Percentiles rank a stretch among this genome's conserved stretches.
These are phyloP conservation scores for Candida glaebosa DNA, from an alignment of 805 yeast species.

Conservation along the genomic window DNA sequence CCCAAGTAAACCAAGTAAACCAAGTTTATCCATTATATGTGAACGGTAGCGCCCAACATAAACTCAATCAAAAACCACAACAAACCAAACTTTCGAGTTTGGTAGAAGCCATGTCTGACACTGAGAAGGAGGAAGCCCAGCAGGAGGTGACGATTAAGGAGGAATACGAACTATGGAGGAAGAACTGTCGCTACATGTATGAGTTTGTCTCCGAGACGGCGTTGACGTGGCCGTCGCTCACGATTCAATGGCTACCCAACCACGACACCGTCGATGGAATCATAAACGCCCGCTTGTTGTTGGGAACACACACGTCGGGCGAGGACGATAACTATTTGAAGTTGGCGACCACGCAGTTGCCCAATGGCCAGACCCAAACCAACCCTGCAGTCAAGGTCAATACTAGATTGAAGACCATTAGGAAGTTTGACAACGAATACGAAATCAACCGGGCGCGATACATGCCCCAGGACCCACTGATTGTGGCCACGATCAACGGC, in stretches of 20 bases:
- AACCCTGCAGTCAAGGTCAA: too few relatives aligned
- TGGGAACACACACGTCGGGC: slow-evolving; percentile 76
- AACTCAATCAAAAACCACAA: neutral
- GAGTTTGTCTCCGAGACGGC: slow-evolving; percentile 80
- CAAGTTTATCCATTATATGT: too few relatives aligned
- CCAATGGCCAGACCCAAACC: slow-evolving; percentile 24
- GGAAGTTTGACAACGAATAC: slow-evolving; percentile 56
- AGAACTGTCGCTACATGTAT: slow-evolving; percentile 78
- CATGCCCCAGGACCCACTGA: slow-evolving; percentile 56
- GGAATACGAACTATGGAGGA: slow-evolving; percentile 77
- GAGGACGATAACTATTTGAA: slow-evolving; percentile 65
- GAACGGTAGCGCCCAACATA: neutral
- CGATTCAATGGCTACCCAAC: slow-evolving; percentile 73
- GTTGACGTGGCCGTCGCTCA: slow-evolving; percentile 76
- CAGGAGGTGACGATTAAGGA: slow-evolving; percentile 48
- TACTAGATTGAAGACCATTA: slow-evolving; percentile 57
- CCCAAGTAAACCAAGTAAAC: too few relatives aligned
- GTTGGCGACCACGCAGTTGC: slow-evolving; percentile 58
- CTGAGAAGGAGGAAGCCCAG: slow-evolving; percentile 14
- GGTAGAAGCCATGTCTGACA: neutral
- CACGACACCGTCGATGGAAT: slow-evolving; percentile 20
- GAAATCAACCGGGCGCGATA: slow-evolving; percentile 74
- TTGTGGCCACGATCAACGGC: slow-evolving; percentile 68
- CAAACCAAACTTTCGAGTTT: neutral
- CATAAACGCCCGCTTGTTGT: slow-evolving; percentile 48